Base-by-base conservation (phyloP, 2,329 filamentous ascomycete species). In the Dendrostoma leiphaemia region DNA sequence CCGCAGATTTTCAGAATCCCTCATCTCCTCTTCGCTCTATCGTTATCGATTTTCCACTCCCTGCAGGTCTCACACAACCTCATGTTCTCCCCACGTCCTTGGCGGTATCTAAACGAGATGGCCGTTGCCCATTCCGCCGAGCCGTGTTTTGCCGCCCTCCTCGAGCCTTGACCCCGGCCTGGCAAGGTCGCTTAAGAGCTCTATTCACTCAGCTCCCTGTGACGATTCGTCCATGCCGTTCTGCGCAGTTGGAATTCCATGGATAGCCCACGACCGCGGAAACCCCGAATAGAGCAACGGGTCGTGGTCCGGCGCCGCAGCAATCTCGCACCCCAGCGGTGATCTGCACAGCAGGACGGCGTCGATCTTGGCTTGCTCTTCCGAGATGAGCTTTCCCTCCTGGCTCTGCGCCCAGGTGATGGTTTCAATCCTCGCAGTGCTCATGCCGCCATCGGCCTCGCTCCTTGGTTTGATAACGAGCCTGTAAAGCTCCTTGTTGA, bases 401-500 rank as follows among this genome's bases (percentile, higher is more conserved):
- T 47, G 17, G 44, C 10, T 23, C 44, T 26, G 44, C 7, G n/a
- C 44, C 44, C 44, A 47, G 31, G 19, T 35, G 13, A 47, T 35
- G 6, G 44, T 13, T 37, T 47, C 44, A 13, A 47, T 26, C 24
- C 35, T 47, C 13, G 38, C 23, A 23, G n/a, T n/a, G 15, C 28
- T 47, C 3, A 17, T 26, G 28, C 10, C 6, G 44, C 44, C 21
- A 1, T 47, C 44, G 21, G 29, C 38, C 7, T 31, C 10, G 46
- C 24, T 48, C 9, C n/a, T 44, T 24, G 41, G 48, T 15, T 41
- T 34, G 5, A 51, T 12, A 44, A 19, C 28, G 13, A 51, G 29
- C 12, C 48, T 51, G 48, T 51, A 51, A 8, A 51, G 40, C 48
- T 51, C 40, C 19, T 3, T 45, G 23, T 45, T 37, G 35, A 40